Evolutionary conservation across 1,139 yeast genomes (phyloP).

Genomic region (Kodamaea ohmeri): DNA sequence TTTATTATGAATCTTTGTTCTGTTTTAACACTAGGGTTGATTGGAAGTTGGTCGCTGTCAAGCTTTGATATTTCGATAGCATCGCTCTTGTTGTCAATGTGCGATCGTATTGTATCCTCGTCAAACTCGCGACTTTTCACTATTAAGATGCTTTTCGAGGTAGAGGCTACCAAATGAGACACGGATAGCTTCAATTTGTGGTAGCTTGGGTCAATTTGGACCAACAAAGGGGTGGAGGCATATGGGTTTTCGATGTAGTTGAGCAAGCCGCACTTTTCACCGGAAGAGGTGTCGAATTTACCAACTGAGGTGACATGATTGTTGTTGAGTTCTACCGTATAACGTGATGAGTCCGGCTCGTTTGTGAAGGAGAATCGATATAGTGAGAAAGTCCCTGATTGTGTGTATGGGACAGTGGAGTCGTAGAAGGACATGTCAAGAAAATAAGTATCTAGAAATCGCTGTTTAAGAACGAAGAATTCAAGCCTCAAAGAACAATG

Average conservation of each 20-base stretch:
- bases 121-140: conserved; percentile 23
- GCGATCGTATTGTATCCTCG: conserved; percentile 12
- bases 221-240: conserved; percentile 26
- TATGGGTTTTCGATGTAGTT: conserved; percentile 27
- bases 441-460: too few relatives aligned
- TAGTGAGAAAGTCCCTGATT: conserved; percentile 16
- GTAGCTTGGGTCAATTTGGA: conserved; percentile 24
- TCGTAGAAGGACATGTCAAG: too few relatives aligned
- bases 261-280: conserved; percentile 17
- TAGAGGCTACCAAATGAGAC: conserved; percentile 19
- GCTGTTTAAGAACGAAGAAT: too few relatives aligned
- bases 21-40: conserved; percentile 19
- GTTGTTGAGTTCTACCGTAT: conserved; percentile 20
- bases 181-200: conserved; percentile 29
- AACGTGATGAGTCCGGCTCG: conserved; percentile 21
- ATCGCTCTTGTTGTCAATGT: conserved; percentile 8
- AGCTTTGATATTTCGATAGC: conserved; percentile 30
- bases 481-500: too few relatives aligned
- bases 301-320: conserved; percentile 18
- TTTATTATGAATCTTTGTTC: conserved; percentile 32
- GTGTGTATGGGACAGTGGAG: conserved; percentile 27
- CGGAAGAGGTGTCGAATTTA: conserved; percentile 17
- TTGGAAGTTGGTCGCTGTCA: conserved; percentile 26
- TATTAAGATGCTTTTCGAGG: conserved; percentile 24
- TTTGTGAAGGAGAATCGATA: conserved; percentile 26